Percentiles rank a stretch among this genome's conserved stretches.
Evolutionary conservation across 2,329 filamentous ascomycete genomes (phyloP).

Genomic region (Penicillium thymicola): DNA sequence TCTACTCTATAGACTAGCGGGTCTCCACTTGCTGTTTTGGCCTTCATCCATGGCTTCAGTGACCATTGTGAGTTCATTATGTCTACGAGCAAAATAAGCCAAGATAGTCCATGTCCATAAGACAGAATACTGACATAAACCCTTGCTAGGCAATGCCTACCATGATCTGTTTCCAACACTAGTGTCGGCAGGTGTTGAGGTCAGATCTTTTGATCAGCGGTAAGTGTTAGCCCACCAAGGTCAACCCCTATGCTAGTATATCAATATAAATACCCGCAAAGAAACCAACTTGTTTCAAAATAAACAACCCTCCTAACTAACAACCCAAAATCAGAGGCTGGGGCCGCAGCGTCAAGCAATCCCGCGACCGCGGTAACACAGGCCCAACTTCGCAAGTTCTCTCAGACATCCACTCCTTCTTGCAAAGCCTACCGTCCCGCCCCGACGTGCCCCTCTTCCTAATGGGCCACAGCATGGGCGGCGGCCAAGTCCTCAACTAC

Average conservation of each 20-base stretch:
- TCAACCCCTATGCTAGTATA: neutral
- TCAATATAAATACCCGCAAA: neutral
- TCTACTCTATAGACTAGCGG: conserved; percentile 1
- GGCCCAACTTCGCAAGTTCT: conserved; percentile 72
- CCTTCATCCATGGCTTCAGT: conserved; percentile 87
- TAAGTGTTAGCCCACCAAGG: conserved; percentile 13
- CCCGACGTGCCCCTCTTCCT: conserved; percentile 62
- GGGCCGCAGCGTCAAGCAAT: conserved; percentile 67
- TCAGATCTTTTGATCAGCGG: conserved; percentile 77
- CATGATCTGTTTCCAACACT: conserved; percentile 69
- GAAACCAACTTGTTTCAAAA: neutral
- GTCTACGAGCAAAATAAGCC: neutral
- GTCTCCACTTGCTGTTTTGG: conserved; percentile 62
- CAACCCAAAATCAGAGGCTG: conserved; percentile 57
- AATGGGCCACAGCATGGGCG: conserved; percentile 89
- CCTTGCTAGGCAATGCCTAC: conserved; percentile 65
- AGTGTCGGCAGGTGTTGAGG: conserved; percentile 68
- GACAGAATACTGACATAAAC: neutral
- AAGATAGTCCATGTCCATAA: neutral
- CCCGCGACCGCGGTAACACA: conserved; percentile 65
- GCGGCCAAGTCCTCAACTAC: conserved; percentile 69
- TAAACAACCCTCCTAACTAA: neutral
- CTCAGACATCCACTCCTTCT: conserved; percentile 73
- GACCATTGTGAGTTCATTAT: conserved; percentile 59
- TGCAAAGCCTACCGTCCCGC: conserved; percentile 56